Conservation (phyloP, 1,284 basidiomycete genomes). For the Chondrostereum purpureum region DNA sequence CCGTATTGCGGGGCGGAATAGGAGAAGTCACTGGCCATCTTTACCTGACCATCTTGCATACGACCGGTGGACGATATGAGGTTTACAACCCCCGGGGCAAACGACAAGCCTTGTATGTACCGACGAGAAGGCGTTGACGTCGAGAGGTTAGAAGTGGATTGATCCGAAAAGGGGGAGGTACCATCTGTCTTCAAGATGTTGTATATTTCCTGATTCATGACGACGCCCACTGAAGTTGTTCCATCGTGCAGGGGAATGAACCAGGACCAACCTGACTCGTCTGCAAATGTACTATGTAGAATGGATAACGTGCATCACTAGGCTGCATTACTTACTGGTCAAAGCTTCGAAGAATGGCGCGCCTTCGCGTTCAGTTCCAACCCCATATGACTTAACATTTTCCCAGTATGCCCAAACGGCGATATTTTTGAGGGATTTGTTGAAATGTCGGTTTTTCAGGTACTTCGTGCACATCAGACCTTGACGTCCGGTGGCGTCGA, state of each 20-base stretch:
- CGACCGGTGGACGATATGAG: constrained; percentile 45
- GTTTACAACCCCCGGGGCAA: constrained; percentile 48
- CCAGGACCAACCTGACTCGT: constrained; percentile 74
- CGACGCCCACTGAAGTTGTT: constrained; percentile 63
- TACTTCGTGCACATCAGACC: constrained; percentile 63
- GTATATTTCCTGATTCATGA: constrained; percentile 56
- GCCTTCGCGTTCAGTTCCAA: constrained; percentile 47
- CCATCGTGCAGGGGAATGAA: constrained; percentile 70
- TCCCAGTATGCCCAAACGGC: constrained; percentile 76
- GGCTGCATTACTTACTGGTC: constrained; percentile 36
- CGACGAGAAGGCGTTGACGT: constrained; percentile 33
- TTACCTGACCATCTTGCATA: constrained; percentile 39
- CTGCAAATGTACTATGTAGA: constrained; percentile 28
- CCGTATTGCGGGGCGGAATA: constrained; percentile 62
- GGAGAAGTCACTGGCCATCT: constrained; percentile 54
- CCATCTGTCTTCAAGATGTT: constrained; percentile 30
- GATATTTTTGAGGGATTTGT: constrained; percentile 62
- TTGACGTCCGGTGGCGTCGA: constrained; percentile 65
- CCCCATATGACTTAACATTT: constrained; percentile 46
- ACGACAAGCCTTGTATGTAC: constrained; percentile 41
- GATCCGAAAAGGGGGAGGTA: constrained; percentile 25
- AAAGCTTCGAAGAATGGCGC: constrained; percentile 70
- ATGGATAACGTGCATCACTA: constrained; percentile 7
- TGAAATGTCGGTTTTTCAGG: constrained; percentile 62
- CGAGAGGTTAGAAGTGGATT: constrained; percentile 20